Conservation (phyloP, 768 basidiomycete species). For the Collybia sordida region DNA sequence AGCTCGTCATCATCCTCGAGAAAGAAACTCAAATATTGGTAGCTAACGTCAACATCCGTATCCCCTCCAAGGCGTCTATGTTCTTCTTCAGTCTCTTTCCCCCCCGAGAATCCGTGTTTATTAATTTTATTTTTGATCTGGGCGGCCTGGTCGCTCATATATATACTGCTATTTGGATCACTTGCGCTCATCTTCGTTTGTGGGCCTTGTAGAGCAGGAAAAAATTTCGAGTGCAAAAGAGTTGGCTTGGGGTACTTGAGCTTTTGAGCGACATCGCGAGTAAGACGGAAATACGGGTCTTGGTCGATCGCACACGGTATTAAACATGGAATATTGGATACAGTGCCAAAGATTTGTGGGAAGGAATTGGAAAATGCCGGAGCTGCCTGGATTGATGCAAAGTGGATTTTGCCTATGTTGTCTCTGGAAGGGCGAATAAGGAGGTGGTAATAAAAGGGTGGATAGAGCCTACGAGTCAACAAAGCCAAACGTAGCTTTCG, state of each 20-base stretch:
- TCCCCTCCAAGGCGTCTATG: constrained; percentile 87
- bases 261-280: constrained; percentile 91
- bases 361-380: constrained; percentile 98
- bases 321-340: constrained; percentile 4
- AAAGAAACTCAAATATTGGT: constrained; percentile 95
- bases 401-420: constrained; percentile 98
- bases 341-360: constrained; percentile 46
- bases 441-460: too few species aligned
- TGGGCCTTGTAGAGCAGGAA: constrained; percentile 96
- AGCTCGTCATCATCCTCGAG: constrained; percentile 93
- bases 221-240: constrained; percentile 93
- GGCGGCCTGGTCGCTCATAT: constrained; percentile 88
- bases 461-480: constrained; percentile 78
- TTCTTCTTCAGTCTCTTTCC: constrained; percentile 93
- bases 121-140: constrained; percentile 99
- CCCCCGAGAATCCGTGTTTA: constrained; percentile 94
- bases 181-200: constrained; percentile 99
- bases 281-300: constrained; percentile 96
- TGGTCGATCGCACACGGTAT: constrained; percentile 85
- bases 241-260: constrained; percentile 96
- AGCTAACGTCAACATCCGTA: constrained; percentile 93
- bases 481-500: constrained; percentile 96
- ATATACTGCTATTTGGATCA: constrained; percentile 89
- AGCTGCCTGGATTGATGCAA: constrained; percentile 92
- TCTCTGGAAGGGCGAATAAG: constrained; percentile 52